Evolutionary conservation across 192 early-diverging fungal species (phyloP).

Genomic region (Rhizophagus clarus): DNA sequence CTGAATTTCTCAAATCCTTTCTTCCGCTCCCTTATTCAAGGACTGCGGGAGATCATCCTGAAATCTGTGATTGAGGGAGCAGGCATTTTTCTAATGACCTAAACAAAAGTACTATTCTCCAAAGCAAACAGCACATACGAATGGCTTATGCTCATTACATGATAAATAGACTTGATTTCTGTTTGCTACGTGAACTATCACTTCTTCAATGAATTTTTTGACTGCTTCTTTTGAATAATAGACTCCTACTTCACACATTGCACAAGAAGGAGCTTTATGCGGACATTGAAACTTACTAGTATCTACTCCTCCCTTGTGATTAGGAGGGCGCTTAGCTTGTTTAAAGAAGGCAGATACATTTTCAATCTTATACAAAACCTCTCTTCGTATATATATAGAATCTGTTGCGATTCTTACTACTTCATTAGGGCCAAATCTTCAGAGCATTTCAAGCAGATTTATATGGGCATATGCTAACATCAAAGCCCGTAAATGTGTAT

Average conservation of each 20-base stretch:
- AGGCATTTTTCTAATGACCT: too few relatives aligned
- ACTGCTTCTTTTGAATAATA: background rate
- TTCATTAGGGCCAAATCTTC: constrained; percentile 9
- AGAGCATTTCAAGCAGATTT: constrained; percentile 4
- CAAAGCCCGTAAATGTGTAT: background rate
- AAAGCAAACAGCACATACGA: too few relatives aligned
- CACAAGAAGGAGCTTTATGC: background rate
- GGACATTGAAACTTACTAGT: too few relatives aligned
- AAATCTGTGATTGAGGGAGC: too few relatives aligned
- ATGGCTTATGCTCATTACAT: constrained; percentile 9
- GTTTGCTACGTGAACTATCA: background rate
- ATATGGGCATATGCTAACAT: constrained; percentile 7
- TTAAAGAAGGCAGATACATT: constrained; percentile 13
- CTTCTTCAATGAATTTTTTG: constrained; percentile 10
- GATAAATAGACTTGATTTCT: background rate
- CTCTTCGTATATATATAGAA: constrained; percentile 5
- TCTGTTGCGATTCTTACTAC: constrained; percentile 10
- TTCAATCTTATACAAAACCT: constrained; percentile 18
- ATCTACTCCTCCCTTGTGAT: too few relatives aligned
- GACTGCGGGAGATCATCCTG: too few relatives aligned
- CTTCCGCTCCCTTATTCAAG: too few relatives aligned
- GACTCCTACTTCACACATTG: background rate
- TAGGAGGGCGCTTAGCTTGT: background rate
- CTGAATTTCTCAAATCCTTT: too few relatives aligned
- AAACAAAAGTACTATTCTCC: too few relatives aligned